Evolutionary conservation across 257 asterid genomes (phyloP), one percentile per base, ranked within the genome.

Genomic region (Anisodus acutangulus): DNA sequence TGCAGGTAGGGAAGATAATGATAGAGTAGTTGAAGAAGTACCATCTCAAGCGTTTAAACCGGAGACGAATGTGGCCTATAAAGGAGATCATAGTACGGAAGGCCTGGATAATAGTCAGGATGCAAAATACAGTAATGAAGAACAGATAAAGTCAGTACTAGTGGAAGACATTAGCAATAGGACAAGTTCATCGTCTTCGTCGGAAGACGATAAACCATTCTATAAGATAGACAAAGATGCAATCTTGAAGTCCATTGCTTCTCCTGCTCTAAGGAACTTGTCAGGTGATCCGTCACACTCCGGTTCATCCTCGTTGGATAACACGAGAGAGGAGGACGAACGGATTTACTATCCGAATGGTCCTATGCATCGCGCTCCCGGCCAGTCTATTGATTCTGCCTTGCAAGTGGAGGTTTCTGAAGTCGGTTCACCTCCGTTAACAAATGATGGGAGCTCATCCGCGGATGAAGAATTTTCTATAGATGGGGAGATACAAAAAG

Each of bases 391-490:
- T 49, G 97, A 95, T 83, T 97, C 99, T 8, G 99, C 93, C 83
- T 63, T 97, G 91, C 97, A 95, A 84, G 99, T 97, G 45, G 98
- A 97, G 90, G 91, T 90, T 67, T 92, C 97, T 9, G 97, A 97
- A 79, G 64, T 95, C 19, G 89, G 97, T 78, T 95, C 96, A 3
- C 95, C 99, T 15, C 92, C 92, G 11, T 80, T 71, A 8, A 89
- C 93, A 11, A 86, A 86, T 11, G 93, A 90, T 37, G 95, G 90
- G 11, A 89, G 83, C 90, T 87, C 95, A 7, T 85, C 85, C 54
- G 84, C 66, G 8, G 95, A 87, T 47, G 95, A 90, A 79, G 92
- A 88, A 71, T 74, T 83, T 64, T 79, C 90, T 13, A 45, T 78
- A 12, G 94, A 87, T 60, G 85, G 82, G 43, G 89, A 89, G 45